Conservation (phyloP, 83 land plant genomes). For the Picea mariana region DNA sequence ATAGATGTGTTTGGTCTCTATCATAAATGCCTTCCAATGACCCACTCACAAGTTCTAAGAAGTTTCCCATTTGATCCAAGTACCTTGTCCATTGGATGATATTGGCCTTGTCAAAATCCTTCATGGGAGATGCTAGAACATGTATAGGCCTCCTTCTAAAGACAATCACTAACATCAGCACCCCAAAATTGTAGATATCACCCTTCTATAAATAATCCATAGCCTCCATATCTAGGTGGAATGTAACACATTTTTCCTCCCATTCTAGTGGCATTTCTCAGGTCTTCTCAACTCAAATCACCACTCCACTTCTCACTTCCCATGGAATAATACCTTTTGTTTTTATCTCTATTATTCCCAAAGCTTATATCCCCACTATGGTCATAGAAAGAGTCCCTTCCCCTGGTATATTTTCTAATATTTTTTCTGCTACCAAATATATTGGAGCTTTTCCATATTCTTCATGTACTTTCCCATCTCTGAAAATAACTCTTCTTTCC, state of each 20-base stretch:
- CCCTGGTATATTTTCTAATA: constrained; percentile 5
- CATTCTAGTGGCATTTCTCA: constrained; percentile 98
- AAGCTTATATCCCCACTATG: constrained; percentile 38
- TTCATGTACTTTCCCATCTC: too few relatives aligned
- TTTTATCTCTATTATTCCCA: constrained; percentile 43
- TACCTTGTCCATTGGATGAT: constrained; percentile 85
- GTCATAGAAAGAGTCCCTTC: constrained; percentile 6
- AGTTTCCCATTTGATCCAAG: constrained; percentile 66
- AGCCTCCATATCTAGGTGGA: constrained; percentile 85
- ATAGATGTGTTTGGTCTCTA: constrained; percentile 69
- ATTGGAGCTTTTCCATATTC: constrained; percentile 22
- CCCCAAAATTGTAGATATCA: constrained; percentile 94
- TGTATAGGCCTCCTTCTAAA: constrained; percentile 95
- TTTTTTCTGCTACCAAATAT: constrained; percentile 42
- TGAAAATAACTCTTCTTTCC: constrained; percentile 26
- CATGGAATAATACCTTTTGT: constrained; percentile 19
- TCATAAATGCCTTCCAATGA: constrained; percentile 37
- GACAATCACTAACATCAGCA: constrained; percentile 66
- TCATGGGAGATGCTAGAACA: constrained; percentile 69
- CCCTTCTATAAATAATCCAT: constrained; percentile 83
- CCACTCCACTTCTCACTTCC: constrained; percentile 73
- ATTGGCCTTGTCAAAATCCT: constrained; percentile 88
- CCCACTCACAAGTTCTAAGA: constrained; percentile 78
- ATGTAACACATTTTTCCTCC: constrained; percentile 85
- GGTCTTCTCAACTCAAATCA: constrained; percentile 71